Base-by-base conservation (phyloP, 176 grass and related monocot genomes). In the Bolboschoenus planiculmis region DNA sequence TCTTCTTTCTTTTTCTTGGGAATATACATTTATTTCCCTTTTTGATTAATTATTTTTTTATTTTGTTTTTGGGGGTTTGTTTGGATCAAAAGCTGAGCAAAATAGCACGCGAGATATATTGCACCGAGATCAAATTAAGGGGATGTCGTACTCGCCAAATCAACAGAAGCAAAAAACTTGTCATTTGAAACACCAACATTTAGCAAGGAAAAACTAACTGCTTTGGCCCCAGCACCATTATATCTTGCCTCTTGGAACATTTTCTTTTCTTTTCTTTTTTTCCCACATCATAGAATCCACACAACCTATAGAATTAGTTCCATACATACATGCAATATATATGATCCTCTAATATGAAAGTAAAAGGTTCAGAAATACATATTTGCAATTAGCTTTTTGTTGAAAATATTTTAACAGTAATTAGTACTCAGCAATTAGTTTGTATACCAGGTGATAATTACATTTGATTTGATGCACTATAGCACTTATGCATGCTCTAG, bases 1-100 rank as follows among this genome's bases (percentile, higher is more conserved):
- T 89, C 87, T 89, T 89, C 85, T 87, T 53, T 84, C 85, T 70
- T 86, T 91, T 91, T 89, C 84, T 87, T 89, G 89, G 87, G 92
- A 87, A 83, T 53, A 77, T 93, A 72, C 81, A 84, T 62, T 88
- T 56, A 76, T 71, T 86, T 65, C 26, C 79, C 55, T 35, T 55
- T n/a, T 74, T 21, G 0, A 2, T 62, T 23, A 15, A 10, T 75
- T 85, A 78, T 62, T 57, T n/a, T 30, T 14, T 50, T 53, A 7
- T 48, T 48, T 48, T 0, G 0, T 48, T 7, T 48, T 48, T 48
- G 46, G 46, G 46, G 50, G 11, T 14, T 59, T 72, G 51, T 77
- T 80, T 78, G 26, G 42, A 83, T 70, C 76, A 78, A 68, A 90
- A 87, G 83, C 83, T 92, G 88, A 85, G 55, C 67, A 83, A 48